Base-by-base conservation (phyloP, 441 rosid genomes). In the Caryocar brasiliense region DNA sequence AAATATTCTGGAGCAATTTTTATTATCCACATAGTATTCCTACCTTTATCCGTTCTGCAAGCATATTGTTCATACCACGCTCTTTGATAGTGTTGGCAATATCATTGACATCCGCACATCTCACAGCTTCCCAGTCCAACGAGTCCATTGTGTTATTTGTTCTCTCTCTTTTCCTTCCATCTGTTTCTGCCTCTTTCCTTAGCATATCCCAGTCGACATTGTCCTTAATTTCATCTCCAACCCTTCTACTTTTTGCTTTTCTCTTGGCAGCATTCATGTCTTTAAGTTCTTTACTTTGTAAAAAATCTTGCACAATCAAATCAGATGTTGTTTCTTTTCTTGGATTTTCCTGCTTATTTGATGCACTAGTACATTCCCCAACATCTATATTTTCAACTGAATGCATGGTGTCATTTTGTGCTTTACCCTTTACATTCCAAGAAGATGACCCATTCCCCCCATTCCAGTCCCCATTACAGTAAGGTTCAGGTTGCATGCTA, bases 1-100 rank as follows among this genome's bases (percentile, higher is more conserved):
- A 28, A 28, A 28, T 28, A 8, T 28, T 28, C 5, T 8, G 8
- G 5, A 28, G 8, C 32, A 28, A 8, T 28, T 4, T 28, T 28
- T 28, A 28, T 28, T 5, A 8, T 28, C 32, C 32, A 4, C 8
- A 4, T 28, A 28, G 5, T 5, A 32, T 24, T 36, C 36, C 24
- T 76, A 80, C 99, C 95, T 93, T 69, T 27, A 89, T 93, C 49
- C 99, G 69, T 58, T 68, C 87, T n/a, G 97, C 97, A 58, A 93
- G 70, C 91, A 89, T 71, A 65, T 86, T 77, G 71, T 89, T 90
- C 95, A 89, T 90, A 27, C 99, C 99, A 56, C 99, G 72, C 56
- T 75, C 96, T 72, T 74, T 86, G 34, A 93, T 93, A 25, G 85
- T 47, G 0, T 75, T 64, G 27, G 97, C 60, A 47, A 93, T 80